Base-by-base conservation (phyloP, 257 asterid genomes). In the Cordia subcordata region DNA sequence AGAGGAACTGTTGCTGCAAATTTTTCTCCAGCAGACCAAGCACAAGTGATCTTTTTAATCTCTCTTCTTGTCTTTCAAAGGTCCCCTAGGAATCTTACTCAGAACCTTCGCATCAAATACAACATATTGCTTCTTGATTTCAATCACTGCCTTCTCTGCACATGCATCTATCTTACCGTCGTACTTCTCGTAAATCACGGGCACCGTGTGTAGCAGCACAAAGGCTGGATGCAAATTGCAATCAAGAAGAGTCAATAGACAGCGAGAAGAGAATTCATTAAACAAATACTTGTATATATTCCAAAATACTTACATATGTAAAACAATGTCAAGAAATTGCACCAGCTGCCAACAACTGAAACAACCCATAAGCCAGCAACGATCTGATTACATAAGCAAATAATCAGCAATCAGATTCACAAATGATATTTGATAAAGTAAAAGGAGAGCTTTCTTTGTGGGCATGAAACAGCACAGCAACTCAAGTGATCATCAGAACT, bases 291-390 rank as follows among this genome's bases (percentile, higher is more conserved):
- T 23, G 14, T 45, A 19, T 19, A 1, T 44, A 13, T 15, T 20
- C 0, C 10, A 20, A n/a, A n/a, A n/a, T 49, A 55, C 80, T 85
- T 76, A 91, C 98, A 32, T 61, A 85, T 67, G 65, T 91, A 88
- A 65, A 79, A 78, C 88, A 91, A 61, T 1, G 98, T 91, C 82
- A 91, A 75, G 82, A 91, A 88, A 73, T 74, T 83, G 87, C 79
- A 76, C 83, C 76, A 91, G 77, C 90, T 85, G 50, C 98, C 98
- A 62, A 88, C 68, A 54, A 88, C 68, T 1, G 98, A 91, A 53
- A 91, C 63, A 54, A 76, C 58, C 98, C 96, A 91, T 61, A 91
- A 72, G 23, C 86, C 92, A 61, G 75, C 73, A 44, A 88, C 74
- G 47, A 79, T 91, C 98, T 91, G 78, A 63, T 8, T 42, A 49